A percentile compares a stretch with the other conserved stretches of the same genome.
phyloP scores from a whole-genome alignment of 345 rosid species.

The Linum lewisii region DNA sequence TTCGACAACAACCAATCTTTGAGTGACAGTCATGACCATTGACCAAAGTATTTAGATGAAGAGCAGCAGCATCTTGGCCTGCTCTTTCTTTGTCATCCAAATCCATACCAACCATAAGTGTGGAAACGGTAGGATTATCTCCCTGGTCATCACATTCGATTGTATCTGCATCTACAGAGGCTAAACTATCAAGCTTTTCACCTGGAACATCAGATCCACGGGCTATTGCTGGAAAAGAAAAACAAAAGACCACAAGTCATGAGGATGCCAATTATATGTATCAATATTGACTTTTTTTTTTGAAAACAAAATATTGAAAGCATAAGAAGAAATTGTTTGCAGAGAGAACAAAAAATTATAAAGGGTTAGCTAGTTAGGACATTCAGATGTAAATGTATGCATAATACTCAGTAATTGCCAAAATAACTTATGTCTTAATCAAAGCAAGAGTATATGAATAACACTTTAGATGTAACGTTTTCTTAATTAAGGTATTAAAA shows the following conservation, averaged over 20 bases:
- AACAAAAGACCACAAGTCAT: slow-evolving; percentile 4
- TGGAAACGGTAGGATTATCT: slow-evolving; percentile 18
- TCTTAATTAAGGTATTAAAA: too few relatives aligned
- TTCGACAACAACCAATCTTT: slow-evolving; percentile 20
- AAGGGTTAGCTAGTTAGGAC: background rate
- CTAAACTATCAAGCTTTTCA: slow-evolving; percentile 19
- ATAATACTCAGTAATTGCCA: too few relatives aligned
- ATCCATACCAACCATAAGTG: slow-evolving; percentile 11
- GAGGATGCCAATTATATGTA: background rate
- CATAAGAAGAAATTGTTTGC: background rate
- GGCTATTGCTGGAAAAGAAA: slow-evolving; percentile 28
- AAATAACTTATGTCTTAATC: too few relatives aligned
- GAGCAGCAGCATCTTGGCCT: slow-evolving; percentile 15
- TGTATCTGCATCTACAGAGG: slow-evolving; percentile 33
- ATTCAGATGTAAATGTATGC: too few relatives aligned
- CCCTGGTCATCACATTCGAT: slow-evolving; percentile 23
- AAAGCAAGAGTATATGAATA: too few relatives aligned
- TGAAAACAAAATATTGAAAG: background rate
- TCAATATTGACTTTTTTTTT: background rate
- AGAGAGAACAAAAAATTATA: background rate
- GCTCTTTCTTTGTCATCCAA: slow-evolving; percentile 20
- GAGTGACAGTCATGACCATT: slow-evolving; percentile 21
- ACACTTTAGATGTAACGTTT: too few relatives aligned
- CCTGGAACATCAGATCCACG: slow-evolving; percentile 23
- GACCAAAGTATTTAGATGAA: slow-evolving; percentile 21